phyloP scores from a whole-genome alignment of 495 filamentous ascomycete species.

The Sporormia fimetaria region DNA sequence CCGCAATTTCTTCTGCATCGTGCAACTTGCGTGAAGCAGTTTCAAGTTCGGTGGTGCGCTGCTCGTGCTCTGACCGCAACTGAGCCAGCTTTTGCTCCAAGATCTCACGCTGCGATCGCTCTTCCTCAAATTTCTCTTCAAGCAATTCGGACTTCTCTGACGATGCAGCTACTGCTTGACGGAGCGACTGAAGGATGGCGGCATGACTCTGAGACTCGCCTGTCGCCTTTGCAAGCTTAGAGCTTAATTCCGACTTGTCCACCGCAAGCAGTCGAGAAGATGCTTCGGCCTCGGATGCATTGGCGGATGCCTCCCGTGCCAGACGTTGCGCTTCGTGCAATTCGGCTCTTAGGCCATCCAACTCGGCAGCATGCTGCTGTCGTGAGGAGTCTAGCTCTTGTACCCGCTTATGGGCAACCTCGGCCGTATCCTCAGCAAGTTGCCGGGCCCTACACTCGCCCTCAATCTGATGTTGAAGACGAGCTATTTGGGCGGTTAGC shows the following conservation, averaged over 20 bases:
- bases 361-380: conserved; percentile 66
- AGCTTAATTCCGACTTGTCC: conserved; percentile 71
- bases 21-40: conserved; percentile 57
- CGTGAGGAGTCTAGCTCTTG: conserved; percentile 70
- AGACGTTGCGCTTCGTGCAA: conserved; percentile 64
- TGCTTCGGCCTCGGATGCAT: conserved; percentile 62
- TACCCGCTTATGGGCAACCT: conserved; percentile 70
- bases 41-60: conserved; percentile 69
- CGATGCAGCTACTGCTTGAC: conserved; percentile 68
- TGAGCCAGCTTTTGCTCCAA: conserved; percentile 71
- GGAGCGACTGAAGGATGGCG: conserved; percentile 60
- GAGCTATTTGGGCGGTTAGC: conserved; percentile 56
- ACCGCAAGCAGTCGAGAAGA: conserved; percentile 59
- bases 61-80: conserved; percentile 75
- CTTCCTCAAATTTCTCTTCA: conserved; percentile 75
- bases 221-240: conserved; percentile 55
- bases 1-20: conserved; percentile 85
- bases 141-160: conserved; percentile 60
- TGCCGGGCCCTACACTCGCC: conserved; percentile 69
- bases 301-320: conserved; percentile 65
- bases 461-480: conserved; percentile 55
- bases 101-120: conserved; percentile 60
- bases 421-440: conserved; percentile 77
- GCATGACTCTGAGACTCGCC: conserved; percentile 57
- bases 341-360: conserved; percentile 74